phyloP scores from a whole-genome alignment of 2,329 filamentous ascomycete genomes.

The Fusarium falciforme region DNA sequence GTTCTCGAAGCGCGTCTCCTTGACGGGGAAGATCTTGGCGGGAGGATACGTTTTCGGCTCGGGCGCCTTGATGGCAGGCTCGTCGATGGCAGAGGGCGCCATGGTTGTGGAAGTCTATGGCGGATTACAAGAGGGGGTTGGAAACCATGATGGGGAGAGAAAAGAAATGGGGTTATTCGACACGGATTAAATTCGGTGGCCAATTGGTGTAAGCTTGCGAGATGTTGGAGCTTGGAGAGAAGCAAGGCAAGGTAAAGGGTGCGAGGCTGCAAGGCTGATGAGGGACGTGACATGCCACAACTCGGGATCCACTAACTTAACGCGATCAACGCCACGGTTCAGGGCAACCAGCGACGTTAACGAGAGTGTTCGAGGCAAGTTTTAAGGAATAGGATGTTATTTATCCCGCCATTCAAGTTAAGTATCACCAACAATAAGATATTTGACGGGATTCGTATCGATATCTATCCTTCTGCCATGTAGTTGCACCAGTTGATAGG shows the following conservation, averaged over 20 bases:
- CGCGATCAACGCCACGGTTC: neutral
- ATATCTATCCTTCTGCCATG: neutral
- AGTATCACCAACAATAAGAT: neutral
- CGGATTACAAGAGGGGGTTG: constrained; percentile 14
- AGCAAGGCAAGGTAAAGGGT: constrained; percentile 28
- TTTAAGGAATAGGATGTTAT: neutral
- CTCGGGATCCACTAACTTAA: constrained; percentile 34
- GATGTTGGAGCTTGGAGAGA: constrained; percentile 36
- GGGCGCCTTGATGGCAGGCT: constrained; percentile 50
- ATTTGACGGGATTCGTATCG: neutral
- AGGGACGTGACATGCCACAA: constrained; percentile 32
- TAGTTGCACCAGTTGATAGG: neutral
- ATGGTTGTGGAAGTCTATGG: constrained; percentile 48
- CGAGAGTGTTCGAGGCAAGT: neutral
- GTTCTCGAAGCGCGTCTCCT: constrained; percentile 71
- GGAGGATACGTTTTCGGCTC: constrained; percentile 61
- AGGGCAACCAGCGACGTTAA: neutral
- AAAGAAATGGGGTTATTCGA: constrained; percentile 11
- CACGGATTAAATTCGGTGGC: constrained; percentile 26
- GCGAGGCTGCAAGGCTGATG: constrained; percentile 53
- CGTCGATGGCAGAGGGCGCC: constrained; percentile 66
- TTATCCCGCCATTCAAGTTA: neutral
- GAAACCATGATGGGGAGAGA: constrained; percentile 32
- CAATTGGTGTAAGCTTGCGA: constrained; percentile 42
- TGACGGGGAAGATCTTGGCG: constrained; percentile 69